Base-by-base conservation (phyloP, 306 rosid species). In the Citrullus colocynthis region DNA sequence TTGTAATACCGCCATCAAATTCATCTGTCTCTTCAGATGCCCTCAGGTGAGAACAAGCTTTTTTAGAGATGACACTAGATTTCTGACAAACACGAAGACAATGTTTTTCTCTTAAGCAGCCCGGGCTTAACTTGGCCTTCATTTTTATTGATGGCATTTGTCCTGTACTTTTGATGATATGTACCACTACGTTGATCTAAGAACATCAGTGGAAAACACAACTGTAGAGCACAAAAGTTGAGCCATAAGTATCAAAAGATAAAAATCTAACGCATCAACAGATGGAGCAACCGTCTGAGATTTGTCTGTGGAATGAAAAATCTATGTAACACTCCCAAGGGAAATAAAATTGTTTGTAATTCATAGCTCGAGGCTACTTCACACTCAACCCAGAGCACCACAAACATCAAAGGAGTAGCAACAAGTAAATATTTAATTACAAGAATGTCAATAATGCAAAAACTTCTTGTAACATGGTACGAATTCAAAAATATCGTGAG, bases 121-220 rank as follows among this genome's bases (percentile, higher is more conserved):
- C 82, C 56, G 58, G 84, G 83, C 89, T 85, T 86, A 87, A 88
- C 82, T 95, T 89, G 86, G 92, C 86, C 95, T 95, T 90, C 98
- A 92, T 94, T 83, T 89, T 92, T 80, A 92, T 69, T 79, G 95
- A 94, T 90, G 98, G 98, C 98, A 94, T 94, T 94, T 89, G 98
- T 79, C 85, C 90, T 87, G 78, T 52, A 79, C 87, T 86, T 84
- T 73, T 73, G 83, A 87, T 73, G 83, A 87, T 82, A 71, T 17
- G 78, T 80, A 83, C 84, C 72, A 78, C 85, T 80, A 70, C 74
- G 80, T 78, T 79, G 91, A 83, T 74, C 80, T 48, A 75, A 73
- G 86, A 86, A 86, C 95, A 85, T 90, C 85, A 75, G 87, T 52
- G 66, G 85, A 85, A 85, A 83, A 83, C 70, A 74, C 60, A 79